Evolutionary conservation across 257 asterid genomes (phyloP).

Genomic region (Haberlea rhodopensis): DNA sequence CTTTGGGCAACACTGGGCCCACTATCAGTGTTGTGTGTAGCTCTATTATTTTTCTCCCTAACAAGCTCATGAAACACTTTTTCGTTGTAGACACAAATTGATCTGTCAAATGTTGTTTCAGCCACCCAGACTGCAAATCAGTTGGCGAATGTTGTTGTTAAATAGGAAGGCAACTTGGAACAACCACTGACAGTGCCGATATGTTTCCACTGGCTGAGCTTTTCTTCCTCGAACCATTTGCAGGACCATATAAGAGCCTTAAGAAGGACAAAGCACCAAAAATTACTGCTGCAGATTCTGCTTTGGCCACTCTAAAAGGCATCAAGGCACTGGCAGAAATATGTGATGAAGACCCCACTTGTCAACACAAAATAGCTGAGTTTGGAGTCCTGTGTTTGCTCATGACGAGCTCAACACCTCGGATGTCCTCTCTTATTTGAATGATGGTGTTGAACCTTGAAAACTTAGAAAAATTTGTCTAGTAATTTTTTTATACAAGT

Average conservation of each 20-base stretch:
- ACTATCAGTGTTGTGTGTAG: no score
- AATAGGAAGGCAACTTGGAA: conserved; percentile 70
- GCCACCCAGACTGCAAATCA: conserved; percentile 83
- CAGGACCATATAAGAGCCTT: conserved; percentile 59
- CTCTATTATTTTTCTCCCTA: no score
- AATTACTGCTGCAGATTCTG: conserved; percentile 88
- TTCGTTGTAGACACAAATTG: conserved; percentile 86
- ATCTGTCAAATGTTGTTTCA: conserved; percentile 71
- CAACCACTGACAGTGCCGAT: conserved; percentile 60
- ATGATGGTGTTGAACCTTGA: background rate
- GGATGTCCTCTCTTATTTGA: background rate
- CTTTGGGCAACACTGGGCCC: no score
- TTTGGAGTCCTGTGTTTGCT: conserved; percentile 75
- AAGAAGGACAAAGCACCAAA: conserved; percentile 75
- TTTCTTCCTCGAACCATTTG: conserved; percentile 84
- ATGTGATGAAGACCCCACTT: conserved; percentile 72
- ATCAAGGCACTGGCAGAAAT: conserved; percentile 87
- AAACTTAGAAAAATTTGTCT: background rate
- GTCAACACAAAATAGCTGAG: conserved; percentile 64
- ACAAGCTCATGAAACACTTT: conserved; percentile 21
- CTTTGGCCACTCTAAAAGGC: conserved; percentile 86
- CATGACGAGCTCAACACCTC: conserved; percentile 14
- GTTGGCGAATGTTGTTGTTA: conserved; percentile 81
- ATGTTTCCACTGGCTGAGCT: conserved; percentile 75
- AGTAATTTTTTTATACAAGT: no score